Conservation (phyloP, 1,284 basidiomycete genomes). For the Testicularia cyperi region DNA sequence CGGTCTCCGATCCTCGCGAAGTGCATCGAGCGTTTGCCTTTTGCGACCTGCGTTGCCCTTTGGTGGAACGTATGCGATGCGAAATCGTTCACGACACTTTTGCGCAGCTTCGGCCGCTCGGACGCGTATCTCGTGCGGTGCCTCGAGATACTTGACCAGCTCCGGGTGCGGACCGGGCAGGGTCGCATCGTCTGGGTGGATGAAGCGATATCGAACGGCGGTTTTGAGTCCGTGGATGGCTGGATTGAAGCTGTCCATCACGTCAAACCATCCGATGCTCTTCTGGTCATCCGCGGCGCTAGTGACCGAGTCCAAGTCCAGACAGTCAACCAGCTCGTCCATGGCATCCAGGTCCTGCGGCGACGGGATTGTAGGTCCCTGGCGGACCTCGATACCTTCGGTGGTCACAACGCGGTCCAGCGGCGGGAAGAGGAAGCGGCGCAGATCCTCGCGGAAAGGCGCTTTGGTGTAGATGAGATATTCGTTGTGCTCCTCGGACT, state of each 20-base stretch:
- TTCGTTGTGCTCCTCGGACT: conserved; percentile 33
- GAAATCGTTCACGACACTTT: conserved; percentile 23
- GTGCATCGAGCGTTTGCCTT: conserved; percentile 19
- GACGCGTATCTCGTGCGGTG: conserved; percentile 70
- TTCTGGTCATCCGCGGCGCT: too few relatives aligned
- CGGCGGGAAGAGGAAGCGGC: conserved; percentile 81
- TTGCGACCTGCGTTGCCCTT: conserved; percentile 28
- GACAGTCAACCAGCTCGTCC: conserved; percentile 79
- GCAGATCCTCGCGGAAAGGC: conserved; percentile 91
- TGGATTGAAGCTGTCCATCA: conserved; percentile 78
- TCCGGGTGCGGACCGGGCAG: conserved; percentile 82
- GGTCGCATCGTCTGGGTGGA: conserved; percentile 72
- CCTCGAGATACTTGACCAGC: conserved; percentile 77
- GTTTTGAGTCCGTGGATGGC: conserved; percentile 87
- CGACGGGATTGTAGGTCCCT: conserved; percentile 82
- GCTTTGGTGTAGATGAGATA: conserved; percentile 65
- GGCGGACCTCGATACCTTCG: conserved; percentile 72
- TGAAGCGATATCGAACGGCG: conserved; percentile 80
- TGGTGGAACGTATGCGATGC: conserved; percentile 27
- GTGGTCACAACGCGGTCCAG: conserved; percentile 74
- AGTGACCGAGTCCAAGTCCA: conserved; percentile 69
- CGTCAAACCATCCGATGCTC: conserved; percentile 80
- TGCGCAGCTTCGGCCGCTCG: conserved; percentile 14
- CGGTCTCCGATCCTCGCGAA: conserved; percentile 9
- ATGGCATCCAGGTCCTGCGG: conserved; percentile 75